Evolutionary conservation across 2,329 filamentous ascomycete genomes (phyloP).

Genomic region (Penicillium sp.): DNA sequence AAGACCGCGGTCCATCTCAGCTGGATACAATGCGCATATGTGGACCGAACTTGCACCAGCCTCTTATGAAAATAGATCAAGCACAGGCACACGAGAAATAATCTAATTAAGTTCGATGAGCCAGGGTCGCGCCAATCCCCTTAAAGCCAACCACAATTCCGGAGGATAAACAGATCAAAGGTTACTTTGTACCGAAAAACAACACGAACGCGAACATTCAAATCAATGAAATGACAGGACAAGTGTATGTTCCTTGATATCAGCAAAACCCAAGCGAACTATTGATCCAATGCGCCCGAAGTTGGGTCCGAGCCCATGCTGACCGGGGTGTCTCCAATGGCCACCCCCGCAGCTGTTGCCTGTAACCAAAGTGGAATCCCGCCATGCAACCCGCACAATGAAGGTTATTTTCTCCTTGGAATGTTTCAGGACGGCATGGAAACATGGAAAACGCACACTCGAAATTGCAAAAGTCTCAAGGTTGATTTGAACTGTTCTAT

Average conservation of each 20-base stretch:
- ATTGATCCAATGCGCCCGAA: slow-evolving; percentile 4
- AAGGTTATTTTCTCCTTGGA: not conserved
- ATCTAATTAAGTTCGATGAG: slow-evolving; percentile 19
- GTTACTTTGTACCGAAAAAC: not conserved
- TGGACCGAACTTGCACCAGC: slow-evolving; percentile 1
- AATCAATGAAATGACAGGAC: not conserved
- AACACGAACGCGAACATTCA: not conserved
- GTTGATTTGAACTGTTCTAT: not conserved
- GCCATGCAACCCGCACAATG: not conserved
- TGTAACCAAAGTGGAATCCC: slow-evolving; percentile 13
- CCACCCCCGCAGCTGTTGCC: slow-evolving; percentile 17
- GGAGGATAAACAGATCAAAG: not conserved
- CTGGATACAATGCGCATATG: slow-evolving; percentile 1
- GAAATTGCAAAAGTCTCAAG: not conserved
- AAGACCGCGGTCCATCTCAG: slow-evolving; percentile 1
- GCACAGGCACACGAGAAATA: not conserved
- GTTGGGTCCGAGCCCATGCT: slow-evolving; percentile 22
- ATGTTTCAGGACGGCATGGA: slow-evolving; percentile 1
- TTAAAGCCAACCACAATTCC: not conserved
- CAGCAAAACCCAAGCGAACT: not conserved
- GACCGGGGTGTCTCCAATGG: slow-evolving; percentile 11
- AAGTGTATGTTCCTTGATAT: not conserved
- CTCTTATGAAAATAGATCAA: not conserved
- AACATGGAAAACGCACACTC: not conserved
- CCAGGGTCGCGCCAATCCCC: not conserved